Base-by-base conservation (phyloP, 129 eudicot species). In the Deinandra increscens region DNA sequence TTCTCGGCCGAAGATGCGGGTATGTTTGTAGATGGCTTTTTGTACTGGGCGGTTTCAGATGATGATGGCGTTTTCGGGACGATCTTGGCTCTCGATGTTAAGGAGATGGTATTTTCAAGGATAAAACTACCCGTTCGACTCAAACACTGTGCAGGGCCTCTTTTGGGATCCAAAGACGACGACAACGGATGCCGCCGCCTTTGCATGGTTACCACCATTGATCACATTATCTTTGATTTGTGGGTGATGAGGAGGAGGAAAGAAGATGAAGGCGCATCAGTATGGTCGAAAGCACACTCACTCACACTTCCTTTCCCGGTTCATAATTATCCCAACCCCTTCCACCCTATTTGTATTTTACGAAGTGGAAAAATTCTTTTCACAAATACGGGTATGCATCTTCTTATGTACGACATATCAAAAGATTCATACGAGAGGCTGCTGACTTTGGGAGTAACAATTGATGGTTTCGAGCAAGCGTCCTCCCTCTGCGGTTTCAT, bases 161-260 rank as follows among this genome's bases (percentile, higher is more conserved):
- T 37, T 29, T 15, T 67, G 72, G 60, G 72, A 22, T 23, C 44
- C 14, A 14, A 45, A 67, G 10, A 48, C 1, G 45, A n/a, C n/a
- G n/a, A n/a, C n/a, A n/a, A n/a, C n/a, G n/a, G n/a, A n/a, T n/a
- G n/a, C n/a, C n/a, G 45, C 46, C 33, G 60, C 43, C 72, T 67
- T 67, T 67, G 60, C 45, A 26, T 48, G 72, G 9, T 67, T 9
- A 36, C 5, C 43, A 29, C 15, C 1, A n/a, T 10, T 64, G n/a
- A 9, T 29, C 2, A 8, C 8, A 67, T 3, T 23, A 17, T 7
- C 0, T 67, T 48, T 4, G 6, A 26, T 31, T 44, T 67, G 72
- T 31, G 60, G 45, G 45, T 72, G n/a, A n/a, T n/a, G n/a, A n/a
- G n/a, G n/a, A n/a, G n/a, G 48, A 60, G 31, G 69, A 72, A 44